Conservation (phyloP, 2,329 filamentous ascomycete species). For the Sarocladium kiliense region DNA sequence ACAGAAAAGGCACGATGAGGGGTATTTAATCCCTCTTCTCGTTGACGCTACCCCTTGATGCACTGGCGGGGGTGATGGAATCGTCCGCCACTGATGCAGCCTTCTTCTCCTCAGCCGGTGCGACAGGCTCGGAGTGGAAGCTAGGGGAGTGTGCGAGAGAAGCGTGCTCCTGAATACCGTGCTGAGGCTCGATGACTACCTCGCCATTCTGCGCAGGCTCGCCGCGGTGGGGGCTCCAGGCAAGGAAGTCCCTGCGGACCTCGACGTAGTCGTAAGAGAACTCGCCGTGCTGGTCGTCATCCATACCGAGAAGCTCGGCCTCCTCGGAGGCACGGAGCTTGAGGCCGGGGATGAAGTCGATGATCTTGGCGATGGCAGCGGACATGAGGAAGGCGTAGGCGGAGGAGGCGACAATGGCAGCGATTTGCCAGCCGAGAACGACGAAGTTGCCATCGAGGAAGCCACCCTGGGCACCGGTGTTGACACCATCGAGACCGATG, state of each 20-base stretch:
- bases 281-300: conserved; percentile 85
- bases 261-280: conserved; percentile 90
- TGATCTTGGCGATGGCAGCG: conserved; percentile 65
- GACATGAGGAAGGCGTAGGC: conserved; percentile 71
- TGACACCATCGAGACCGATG: conserved; percentile 72
- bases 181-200: conserved; percentile 56
- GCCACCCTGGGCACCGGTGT: conserved; percentile 61
- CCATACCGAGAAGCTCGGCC: conserved; percentile 81
- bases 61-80: conserved; percentile 7
- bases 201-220: conserved; percentile 57
- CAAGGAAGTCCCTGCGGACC: conserved; percentile 81
- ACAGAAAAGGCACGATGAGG: not conserved
- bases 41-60: conserved; percentile 3
- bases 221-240: conserved; percentile 73
- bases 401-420: conserved; percentile 63
- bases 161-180: conserved; percentile 65
- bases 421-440: conserved; percentile 74
- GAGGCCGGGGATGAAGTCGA: conserved; percentile 72
- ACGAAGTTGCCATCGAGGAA: conserved; percentile 72
- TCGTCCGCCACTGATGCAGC: conserved; percentile 5
- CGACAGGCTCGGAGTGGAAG: conserved; percentile 9
- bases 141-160: conserved; percentile 27
- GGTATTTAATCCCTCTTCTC: conserved; percentile 12
- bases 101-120: conserved; percentile 18
- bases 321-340: conserved; percentile 76